phyloP scores from a whole-genome alignment of 2,329 filamentous ascomycete species.

The Apiospora koreana region DNA sequence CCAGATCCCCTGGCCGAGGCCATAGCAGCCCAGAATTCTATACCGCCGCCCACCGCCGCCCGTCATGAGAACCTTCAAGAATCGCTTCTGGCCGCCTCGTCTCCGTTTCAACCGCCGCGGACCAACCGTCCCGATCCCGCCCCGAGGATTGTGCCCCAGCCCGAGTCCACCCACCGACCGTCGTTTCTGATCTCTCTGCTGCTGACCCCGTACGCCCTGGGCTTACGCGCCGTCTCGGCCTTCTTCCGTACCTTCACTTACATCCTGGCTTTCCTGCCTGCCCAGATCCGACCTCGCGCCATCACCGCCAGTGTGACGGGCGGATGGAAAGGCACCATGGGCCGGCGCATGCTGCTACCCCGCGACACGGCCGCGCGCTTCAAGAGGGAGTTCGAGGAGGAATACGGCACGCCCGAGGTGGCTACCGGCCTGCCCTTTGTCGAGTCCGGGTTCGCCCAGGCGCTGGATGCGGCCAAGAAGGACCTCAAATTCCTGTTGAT shows the following conservation, averaged over 20 bases:
- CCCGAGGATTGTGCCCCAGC: constrained; percentile 80
- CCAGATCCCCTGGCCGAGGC: constrained; percentile 80
- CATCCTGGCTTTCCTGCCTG: constrained; percentile 79
- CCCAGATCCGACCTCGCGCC: constrained; percentile 54
- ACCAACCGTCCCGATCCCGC: constrained; percentile 62
- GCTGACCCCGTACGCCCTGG: constrained; percentile 77
- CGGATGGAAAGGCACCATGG: constrained; percentile 61
- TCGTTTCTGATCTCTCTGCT: constrained; percentile 77
- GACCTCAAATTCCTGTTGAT: constrained; percentile 92
- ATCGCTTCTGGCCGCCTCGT: constrained; percentile 47
- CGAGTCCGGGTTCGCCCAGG: constrained; percentile 89
- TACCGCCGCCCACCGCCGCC: constrained; percentile 57
- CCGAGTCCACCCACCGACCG: constrained; percentile 67
- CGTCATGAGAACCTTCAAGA: constrained; percentile 76
- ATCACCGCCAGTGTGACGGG: constrained; percentile 54
- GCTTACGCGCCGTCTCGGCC: constrained; percentile 71
- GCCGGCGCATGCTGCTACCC: constrained; percentile 76
- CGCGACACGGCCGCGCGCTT: constrained; percentile 88
- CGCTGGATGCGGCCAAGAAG: constrained; percentile 84
- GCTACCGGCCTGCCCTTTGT: constrained; percentile 71
- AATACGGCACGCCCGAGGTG: constrained; percentile 63
- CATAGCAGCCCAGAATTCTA: constrained; percentile 60
- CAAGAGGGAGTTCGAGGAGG: constrained; percentile 91
- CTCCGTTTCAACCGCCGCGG: constrained; percentile 32
- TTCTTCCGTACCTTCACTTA: constrained; percentile 74